Conservation (phyloP, 2,329 filamentous ascomycete species). For the Bertia moriformis region DNA sequence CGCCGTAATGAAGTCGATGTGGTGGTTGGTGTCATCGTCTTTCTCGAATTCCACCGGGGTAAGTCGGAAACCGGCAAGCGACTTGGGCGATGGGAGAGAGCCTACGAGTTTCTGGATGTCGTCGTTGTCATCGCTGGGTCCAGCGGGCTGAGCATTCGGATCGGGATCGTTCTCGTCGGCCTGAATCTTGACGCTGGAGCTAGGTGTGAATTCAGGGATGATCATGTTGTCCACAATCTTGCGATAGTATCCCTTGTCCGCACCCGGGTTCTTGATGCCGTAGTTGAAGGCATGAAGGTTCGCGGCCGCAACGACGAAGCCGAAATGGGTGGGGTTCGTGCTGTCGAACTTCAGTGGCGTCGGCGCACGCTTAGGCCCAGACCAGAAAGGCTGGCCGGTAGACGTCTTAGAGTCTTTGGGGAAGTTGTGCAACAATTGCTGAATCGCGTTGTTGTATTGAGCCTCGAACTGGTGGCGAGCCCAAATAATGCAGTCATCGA, state of each 20-base stretch:
- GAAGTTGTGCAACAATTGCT: slow-evolving; percentile 92
- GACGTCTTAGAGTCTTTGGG: slow-evolving; percentile 85
- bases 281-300: slow-evolving; percentile 97
- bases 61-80: slow-evolving; percentile 75
- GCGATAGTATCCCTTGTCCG: slow-evolving; percentile 57
- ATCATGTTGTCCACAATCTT: slow-evolving; percentile 84
- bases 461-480: slow-evolving; percentile 86
- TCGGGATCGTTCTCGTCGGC: slow-evolving; percentile 90
- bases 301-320: slow-evolving; percentile 74
- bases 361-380: slow-evolving; percentile 90
- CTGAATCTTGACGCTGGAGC: slow-evolving; percentile 87
- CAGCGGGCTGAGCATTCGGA: slow-evolving; percentile 53
- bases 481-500: slow-evolving; percentile 95
- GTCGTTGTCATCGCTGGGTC: slow-evolving; percentile 55
- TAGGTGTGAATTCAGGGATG: slow-evolving; percentile 84
- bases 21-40: slow-evolving; percentile 92
- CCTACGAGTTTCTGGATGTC: slow-evolving; percentile 61
- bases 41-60: slow-evolving; percentile 94
- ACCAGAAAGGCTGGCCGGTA: slow-evolving; percentile 88
- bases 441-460: slow-evolving; percentile 92
- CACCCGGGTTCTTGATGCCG: slow-evolving; percentile 73
- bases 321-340: slow-evolving; percentile 71
- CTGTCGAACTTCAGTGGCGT: slow-evolving; percentile 80
- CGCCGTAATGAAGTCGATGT: slow-evolving; percentile 98
- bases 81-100: slow-evolving; percentile 64